A percentile compares a stretch with the other conserved stretches of the same genome.
phyloP scores from a whole-genome alignment of 495 filamentous ascomycete species.

The Penicillium ucsense region DNA sequence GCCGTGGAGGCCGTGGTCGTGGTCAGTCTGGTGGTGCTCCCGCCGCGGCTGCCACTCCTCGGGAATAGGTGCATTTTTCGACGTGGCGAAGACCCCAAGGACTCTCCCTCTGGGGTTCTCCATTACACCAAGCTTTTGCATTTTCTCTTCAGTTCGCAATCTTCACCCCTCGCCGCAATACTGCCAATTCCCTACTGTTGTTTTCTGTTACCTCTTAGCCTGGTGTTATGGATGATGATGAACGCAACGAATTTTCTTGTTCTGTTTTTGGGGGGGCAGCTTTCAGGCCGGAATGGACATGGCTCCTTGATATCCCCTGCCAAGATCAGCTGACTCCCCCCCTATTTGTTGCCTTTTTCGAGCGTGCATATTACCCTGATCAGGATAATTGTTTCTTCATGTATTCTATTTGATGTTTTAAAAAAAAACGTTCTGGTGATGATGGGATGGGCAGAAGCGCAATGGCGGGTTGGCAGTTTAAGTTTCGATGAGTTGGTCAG shows the following conservation, averaged over 20 bases:
- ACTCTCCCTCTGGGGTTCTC: too few relatives aligned
- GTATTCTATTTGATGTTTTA: constrained; percentile 24
- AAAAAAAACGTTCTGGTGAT: background rate
- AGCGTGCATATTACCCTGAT: constrained; percentile 35
- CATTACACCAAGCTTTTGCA: too few relatives aligned
- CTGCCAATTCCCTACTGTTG: constrained; percentile 3
- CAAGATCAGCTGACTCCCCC: constrained; percentile 21
- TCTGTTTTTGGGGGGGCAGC: too few relatives aligned
- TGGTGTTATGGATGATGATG: constrained; percentile 38
- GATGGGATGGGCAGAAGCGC: background rate
- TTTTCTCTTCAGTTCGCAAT: too few relatives aligned
- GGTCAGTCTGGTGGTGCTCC: constrained; percentile 22
- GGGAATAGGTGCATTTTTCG: constrained; percentile 1
- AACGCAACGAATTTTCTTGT: constrained; percentile 37
- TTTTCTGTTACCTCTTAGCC: constrained; percentile 11
- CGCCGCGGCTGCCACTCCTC: constrained; percentile 9
- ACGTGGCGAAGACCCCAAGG: too few relatives aligned
- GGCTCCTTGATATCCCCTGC: constrained; percentile 5
- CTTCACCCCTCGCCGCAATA: background rate
- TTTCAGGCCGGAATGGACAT: constrained; percentile 8
- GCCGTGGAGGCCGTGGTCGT: constrained; percentile 28
- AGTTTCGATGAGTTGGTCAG: background rate
- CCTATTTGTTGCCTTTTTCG: constrained; percentile 28
- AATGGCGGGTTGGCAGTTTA: constrained; percentile 1
- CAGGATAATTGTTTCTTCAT: constrained; percentile 15